Evolutionary conservation across 108 stramenopile species (phyloP).

Genomic region (Cyclostephanos tholiformis): DNA sequence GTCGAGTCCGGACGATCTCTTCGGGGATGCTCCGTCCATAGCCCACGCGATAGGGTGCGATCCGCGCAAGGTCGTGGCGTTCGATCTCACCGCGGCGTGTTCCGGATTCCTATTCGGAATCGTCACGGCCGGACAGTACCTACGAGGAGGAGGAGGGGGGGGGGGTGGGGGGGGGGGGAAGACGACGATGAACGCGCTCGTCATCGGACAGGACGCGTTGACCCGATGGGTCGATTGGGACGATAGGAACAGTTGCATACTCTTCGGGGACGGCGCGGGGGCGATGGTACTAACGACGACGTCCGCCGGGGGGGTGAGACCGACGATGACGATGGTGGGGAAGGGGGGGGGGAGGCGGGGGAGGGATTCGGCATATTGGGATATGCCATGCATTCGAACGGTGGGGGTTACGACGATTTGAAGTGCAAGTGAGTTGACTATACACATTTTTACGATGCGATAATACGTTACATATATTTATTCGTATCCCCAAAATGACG

Average conservation of each 20-base stretch:
- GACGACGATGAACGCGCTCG: conserved; percentile 85
- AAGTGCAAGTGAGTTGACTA: conserved; percentile 73
- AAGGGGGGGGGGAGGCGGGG: too few relatives aligned
- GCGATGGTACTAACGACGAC: conserved; percentile 87
- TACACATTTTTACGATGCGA: too few relatives aligned
- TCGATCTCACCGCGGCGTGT: conserved; percentile 97
- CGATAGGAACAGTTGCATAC: conserved; percentile 93
- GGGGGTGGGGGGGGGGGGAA: conserved; percentile 47
- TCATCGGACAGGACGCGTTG: conserved; percentile 93
- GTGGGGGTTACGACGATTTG: conserved; percentile 81
- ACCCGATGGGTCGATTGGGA: conserved; percentile 96
- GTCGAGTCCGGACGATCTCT: conserved; percentile 93
- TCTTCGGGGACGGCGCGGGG: conserved; percentile 97
- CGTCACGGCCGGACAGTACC: conserved; percentile 91
- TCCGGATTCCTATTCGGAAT: conserved; percentile 93
- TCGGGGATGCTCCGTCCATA: conserved; percentile 93
- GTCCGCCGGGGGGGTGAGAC: conserved; percentile 18
- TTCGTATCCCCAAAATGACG: too few relatives aligned
- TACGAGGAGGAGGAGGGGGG: conserved; percentile 46
- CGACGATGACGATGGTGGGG: conserved; percentile 44
- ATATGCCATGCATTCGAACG: conserved; percentile 93
- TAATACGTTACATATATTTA: too few relatives aligned
- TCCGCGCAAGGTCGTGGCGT: conserved; percentile 73
- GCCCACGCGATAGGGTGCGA: conserved; percentile 80
- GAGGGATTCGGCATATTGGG: conserved; percentile 80